Base-by-base conservation (phyloP, 2,329 filamentous ascomycete genomes). In the Cordyceps farinosa region DNA sequence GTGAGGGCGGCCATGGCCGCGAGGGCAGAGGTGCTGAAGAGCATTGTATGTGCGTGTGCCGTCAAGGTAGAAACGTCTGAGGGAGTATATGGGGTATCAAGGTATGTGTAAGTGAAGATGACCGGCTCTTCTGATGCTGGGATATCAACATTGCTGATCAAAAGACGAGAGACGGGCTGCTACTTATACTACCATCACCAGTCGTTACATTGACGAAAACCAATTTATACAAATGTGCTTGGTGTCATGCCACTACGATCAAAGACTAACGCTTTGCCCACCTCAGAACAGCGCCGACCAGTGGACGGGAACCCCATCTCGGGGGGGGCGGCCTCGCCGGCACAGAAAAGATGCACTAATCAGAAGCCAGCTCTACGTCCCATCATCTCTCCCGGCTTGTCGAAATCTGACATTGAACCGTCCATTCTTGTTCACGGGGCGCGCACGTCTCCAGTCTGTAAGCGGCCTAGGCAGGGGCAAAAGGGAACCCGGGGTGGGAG, bases 1-100 rank as follows among this genome's bases (percentile, higher is more conserved):
- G 59, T 55, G 32, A 62, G 27, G 59, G 51, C 50, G n/a, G 42
- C 59, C 29, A 55, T 17, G 42, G 59, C 59, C 50, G 34, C 47
- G 22, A 62, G n/a, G 59, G 51, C 34, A 45, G 58, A 61, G 7
- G 38, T 61, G 58, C 47, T 61, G 30, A 61, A 61, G 48, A 61
- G 58, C 58, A 61, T 61, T 22, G n/a, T 50, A 22, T 61, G 15
- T 10, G 11, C 11, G 40, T 29, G 34, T 50, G 22, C 32, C 56
- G 56, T 59, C 56, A 42, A 51, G 56, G 56, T 51, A 30, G 2
- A 7, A 9, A 13, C 6, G 30, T 47, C 6, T 15, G 29, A 15
- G 30, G 8, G 40, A 17, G 11, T 22, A 22, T 22, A 22, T 45
- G 15, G 44, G 36, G 34, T 40, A 51, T 15, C 34, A 17, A 51